These are phyloP conservation scores for Aspergillus sojae DNA, from an alignment of 2,329 filamentous ascomycete genomes.

Conservation along the genomic window DNA sequence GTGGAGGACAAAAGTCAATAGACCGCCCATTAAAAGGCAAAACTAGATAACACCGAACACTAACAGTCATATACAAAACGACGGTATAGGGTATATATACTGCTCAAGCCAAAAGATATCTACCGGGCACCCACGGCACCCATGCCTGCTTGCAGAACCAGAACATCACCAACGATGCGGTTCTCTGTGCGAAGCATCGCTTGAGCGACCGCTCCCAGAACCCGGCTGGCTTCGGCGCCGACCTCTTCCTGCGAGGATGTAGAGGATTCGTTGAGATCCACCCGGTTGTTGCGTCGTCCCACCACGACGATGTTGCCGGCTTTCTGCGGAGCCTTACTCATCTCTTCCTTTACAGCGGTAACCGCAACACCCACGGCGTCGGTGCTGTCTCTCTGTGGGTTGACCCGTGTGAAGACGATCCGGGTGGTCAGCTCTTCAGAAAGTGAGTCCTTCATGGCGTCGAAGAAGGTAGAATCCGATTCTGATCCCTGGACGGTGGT, in stretches of 20 bases:
- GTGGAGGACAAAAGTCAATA: not conserved
- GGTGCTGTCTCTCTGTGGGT: conserved; percentile 46
- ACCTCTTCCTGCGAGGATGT: conserved; percentile 39
- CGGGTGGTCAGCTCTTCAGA: conserved; percentile 54
- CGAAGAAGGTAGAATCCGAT: conserved; percentile 59
- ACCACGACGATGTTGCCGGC: conserved; percentile 72
- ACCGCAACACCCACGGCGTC: conserved; percentile 48
- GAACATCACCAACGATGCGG: conserved; percentile 66
- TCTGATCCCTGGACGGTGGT: conserved; percentile 30
- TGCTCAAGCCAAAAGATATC: not conserved
- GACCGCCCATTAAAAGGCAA: not conserved
- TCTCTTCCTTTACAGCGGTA: conserved; percentile 58
- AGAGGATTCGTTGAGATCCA: conserved; percentile 2
- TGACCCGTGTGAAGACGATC: conserved; percentile 56
- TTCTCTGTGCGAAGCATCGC: conserved; percentile 57
- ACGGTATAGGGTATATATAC: not conserved
- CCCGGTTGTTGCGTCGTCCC: conserved; percentile 51
- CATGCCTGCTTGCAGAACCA: conserved; percentile 67
- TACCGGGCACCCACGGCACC: not conserved
- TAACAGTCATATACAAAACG: not conserved
- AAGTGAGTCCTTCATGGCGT: conserved; percentile 59
- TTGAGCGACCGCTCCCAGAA: conserved; percentile 38
- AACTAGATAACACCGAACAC: not conserved
- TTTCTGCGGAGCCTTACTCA: conserved; percentile 64
- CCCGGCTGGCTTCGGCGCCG: conserved; percentile 32